A percentile compares a stretch with the other conserved stretches of the same genome.
Conservation (phyloP, 1,284 basidiomycete genomes). For the Fomitopsis pinicola region DNA sequence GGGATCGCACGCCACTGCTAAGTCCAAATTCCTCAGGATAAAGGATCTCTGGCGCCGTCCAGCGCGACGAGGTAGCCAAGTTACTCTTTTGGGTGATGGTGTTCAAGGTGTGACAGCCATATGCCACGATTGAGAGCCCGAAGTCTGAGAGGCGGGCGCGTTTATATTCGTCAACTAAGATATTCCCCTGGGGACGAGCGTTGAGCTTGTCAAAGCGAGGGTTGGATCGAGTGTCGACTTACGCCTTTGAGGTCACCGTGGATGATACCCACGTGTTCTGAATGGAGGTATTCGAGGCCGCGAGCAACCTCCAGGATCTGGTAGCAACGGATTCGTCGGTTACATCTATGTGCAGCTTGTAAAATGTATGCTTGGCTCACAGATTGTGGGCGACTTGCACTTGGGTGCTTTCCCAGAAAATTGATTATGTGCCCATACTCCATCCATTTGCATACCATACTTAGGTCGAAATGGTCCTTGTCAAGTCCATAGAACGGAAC, state of each 20-base stretch:
- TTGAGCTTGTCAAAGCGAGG: no score
- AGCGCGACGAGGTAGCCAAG: background rate
- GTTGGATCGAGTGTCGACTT: background rate
- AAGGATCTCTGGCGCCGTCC: constrained; percentile 3
- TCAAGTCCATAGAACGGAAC: constrained; percentile 1
- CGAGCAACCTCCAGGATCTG: constrained; percentile 2
- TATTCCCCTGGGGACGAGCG: background rate
- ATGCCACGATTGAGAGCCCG: background rate
- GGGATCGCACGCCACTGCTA: background rate
- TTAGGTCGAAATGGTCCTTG: background rate
- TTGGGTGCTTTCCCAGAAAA: background rate
- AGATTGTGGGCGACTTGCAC: background rate
- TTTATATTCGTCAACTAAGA: background rate
- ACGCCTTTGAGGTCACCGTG: constrained; percentile 8
- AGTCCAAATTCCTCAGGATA: constrained; percentile 1
- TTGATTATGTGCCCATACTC: background rate
- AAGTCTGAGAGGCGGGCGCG: constrained; percentile 4
- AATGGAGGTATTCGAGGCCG: constrained; percentile 4
- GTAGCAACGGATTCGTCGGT: background rate
- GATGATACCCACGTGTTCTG: background rate
- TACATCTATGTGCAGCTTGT: no score
- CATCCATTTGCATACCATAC: constrained; percentile 1
- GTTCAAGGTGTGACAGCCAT: background rate
- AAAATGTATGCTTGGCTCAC: background rate
- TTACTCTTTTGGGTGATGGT: background rate